Percentiles rank a stretch among this genome's conserved stretches.
Conservation (phyloP, 2,329 filamentous ascomycete genomes). For the Eutypa lata region DNA sequence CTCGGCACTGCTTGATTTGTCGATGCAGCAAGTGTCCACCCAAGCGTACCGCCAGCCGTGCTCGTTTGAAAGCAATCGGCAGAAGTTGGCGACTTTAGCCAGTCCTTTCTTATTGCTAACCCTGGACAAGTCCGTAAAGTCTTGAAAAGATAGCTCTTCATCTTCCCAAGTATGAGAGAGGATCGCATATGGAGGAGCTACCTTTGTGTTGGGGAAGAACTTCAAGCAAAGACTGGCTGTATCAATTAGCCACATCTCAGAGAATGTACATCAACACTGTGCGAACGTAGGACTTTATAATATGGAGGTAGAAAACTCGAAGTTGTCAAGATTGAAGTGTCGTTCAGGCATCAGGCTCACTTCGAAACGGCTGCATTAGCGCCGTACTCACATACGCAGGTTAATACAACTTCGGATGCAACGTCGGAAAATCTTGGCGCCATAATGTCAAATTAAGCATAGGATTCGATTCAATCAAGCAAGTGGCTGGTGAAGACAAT, state of each 20-base stretch:
- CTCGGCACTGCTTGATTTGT: constrained; percentile 4
- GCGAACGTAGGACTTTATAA: too few relatives aligned
- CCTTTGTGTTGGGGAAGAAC: neutral
- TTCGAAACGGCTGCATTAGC: too few relatives aligned
- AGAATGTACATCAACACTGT: too few relatives aligned
- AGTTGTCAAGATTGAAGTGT: too few relatives aligned
- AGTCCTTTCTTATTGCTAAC: neutral
- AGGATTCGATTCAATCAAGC: too few relatives aligned
- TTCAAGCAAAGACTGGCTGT: neutral
- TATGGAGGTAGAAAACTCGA: too few relatives aligned
- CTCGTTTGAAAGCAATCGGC: neutral
- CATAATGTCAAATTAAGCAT: too few relatives aligned
- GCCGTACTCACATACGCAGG: too few relatives aligned
- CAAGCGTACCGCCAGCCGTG: neutral
- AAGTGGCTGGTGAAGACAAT: too few relatives aligned
- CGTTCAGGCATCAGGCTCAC: too few relatives aligned
- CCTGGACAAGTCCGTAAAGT: neutral
- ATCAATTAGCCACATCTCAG: constrained; percentile 1
- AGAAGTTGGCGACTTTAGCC: neutral
- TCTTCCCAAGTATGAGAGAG: constrained; percentile 1
- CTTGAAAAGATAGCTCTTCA: constrained; percentile 1
- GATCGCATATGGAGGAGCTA: neutral
- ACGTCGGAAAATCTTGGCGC: too few relatives aligned
- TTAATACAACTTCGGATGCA: too few relatives aligned
- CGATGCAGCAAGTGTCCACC: constrained; percentile 4